These are phyloP conservation scores for Didymella pinodella DNA, from an alignment of 2,329 filamentous ascomycete species.

Conservation along the genomic window DNA sequence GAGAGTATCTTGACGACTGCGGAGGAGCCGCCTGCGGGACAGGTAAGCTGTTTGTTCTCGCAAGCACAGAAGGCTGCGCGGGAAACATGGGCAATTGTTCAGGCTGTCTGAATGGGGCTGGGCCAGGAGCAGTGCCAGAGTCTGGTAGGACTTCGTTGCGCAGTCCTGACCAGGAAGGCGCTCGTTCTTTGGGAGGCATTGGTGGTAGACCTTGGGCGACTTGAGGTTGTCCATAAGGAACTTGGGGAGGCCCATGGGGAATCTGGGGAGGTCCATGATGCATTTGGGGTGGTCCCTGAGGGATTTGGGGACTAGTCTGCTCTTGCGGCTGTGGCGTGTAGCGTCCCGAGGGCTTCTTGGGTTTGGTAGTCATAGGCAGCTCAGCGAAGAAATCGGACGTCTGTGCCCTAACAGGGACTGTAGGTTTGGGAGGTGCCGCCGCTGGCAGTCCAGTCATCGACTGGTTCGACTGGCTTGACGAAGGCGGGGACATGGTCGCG, in stretches of 20 bases:
- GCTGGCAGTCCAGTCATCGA: slow-evolving; percentile 42
- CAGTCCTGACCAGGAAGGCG: slow-evolving; percentile 47
- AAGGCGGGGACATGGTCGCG: slow-evolving; percentile 51
- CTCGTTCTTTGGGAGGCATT: slow-evolving; percentile 44
- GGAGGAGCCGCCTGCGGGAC: slow-evolving; percentile 41
- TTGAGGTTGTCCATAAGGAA: slow-evolving; percentile 32
- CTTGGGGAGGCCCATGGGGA: slow-evolving; percentile 40
- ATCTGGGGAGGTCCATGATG: slow-evolving; percentile 29
- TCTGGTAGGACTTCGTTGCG: slow-evolving; percentile 48
- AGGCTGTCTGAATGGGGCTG: slow-evolving; percentile 51
- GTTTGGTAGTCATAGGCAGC: slow-evolving; percentile 55
- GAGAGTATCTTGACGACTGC: slow-evolving; percentile 46
- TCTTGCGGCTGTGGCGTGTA: slow-evolving; percentile 49
- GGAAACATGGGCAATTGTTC: slow-evolving; percentile 52
- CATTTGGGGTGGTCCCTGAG: slow-evolving; percentile 35
- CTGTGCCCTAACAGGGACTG: slow-evolving; percentile 37
- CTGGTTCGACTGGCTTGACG: slow-evolving; percentile 50
- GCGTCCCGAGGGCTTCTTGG: slow-evolving; percentile 49
- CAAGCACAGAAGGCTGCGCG: slow-evolving; percentile 41
- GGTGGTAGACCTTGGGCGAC: slow-evolving; percentile 36
- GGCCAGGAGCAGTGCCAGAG: slow-evolving; percentile 24
- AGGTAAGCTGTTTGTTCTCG: slow-evolving; percentile 43
- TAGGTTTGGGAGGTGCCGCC: slow-evolving; percentile 35
- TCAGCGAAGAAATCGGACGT: slow-evolving; percentile 59
- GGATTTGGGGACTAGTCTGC: slow-evolving; percentile 38